Conservation (phyloP, 129 eudicot genomes). For the Tagetes patula region DNA sequence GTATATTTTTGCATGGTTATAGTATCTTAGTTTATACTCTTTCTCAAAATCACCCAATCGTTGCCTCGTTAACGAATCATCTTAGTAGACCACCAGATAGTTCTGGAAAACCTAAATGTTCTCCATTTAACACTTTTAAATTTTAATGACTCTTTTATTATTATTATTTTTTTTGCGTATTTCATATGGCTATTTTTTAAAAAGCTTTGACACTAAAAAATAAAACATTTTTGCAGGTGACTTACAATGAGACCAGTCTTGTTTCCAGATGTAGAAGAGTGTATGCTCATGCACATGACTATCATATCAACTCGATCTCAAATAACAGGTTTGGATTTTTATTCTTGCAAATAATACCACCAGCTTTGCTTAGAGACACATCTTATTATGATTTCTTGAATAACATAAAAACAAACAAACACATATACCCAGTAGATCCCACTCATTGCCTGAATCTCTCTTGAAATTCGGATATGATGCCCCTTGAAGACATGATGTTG, state of each 20-base stretch:
- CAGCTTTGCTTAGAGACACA: constrained; percentile 12
- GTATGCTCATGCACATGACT: constrained; percentile 99
- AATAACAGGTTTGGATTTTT: constrained; percentile 64
- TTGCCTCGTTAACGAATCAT: constrained; percentile 16
- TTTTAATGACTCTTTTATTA: background rate
- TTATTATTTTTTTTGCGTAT: background rate
- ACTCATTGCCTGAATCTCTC: constrained; percentile 8
- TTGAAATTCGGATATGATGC: constrained; percentile 8
- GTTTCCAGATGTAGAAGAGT: constrained; percentile 94
- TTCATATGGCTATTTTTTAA: background rate
- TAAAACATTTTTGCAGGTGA: constrained; percentile 50
- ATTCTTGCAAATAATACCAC: constrained; percentile 6
- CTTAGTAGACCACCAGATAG: background rate
- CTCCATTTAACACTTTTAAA: background rate
- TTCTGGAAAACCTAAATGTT: constrained; percentile 2
- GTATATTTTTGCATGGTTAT: constrained; percentile 6
- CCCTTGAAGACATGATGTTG: constrained; percentile 6
- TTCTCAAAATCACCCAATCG: background rate
- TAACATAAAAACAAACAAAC: background rate
- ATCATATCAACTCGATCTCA: constrained; percentile 95
- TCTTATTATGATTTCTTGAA: constrained; percentile 12
- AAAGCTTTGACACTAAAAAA: constrained; percentile 12
- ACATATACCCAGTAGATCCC: too few relatives aligned
- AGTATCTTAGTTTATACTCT: background rate
- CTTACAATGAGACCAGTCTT: constrained; percentile 87